A percentile compares a stretch with the other conserved stretches of the same genome.
Evolutionary conservation across 371 early-diverging fungal species (phyloP).

Genomic region (Catenaria anguillulae): DNA sequence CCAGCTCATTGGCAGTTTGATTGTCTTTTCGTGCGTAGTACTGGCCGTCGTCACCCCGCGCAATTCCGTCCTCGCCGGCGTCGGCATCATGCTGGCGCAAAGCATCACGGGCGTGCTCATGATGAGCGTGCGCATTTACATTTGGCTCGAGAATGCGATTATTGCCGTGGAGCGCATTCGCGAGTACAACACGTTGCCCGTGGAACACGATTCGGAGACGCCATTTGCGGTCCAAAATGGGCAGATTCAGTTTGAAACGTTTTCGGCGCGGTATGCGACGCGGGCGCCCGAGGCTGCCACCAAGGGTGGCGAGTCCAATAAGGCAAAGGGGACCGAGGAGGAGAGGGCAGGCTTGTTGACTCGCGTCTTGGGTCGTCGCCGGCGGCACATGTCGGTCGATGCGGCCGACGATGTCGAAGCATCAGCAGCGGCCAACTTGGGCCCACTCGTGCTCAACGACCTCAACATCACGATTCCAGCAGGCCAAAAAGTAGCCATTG

Average conservation of each 20-base stretch:
- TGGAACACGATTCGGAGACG: conserved; percentile 52
- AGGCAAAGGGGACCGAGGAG: conserved; percentile 33
- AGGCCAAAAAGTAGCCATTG: conserved; percentile 55
- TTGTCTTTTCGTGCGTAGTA: not conserved
- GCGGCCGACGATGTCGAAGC: conserved; percentile 29
- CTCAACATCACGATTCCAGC: conserved; percentile 34
- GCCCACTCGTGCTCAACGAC: conserved; percentile 45
- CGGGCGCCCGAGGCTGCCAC: conserved; percentile 10
- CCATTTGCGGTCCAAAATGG: conserved; percentile 32
- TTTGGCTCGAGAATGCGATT: not conserved
- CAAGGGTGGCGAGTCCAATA: conserved; percentile 34
- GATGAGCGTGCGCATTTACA: conserved; percentile 61
- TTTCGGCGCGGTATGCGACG: conserved; percentile 46
- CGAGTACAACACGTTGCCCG: conserved; percentile 40
- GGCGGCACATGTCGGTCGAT: conserved; percentile 20
- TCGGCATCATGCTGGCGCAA: conserved; percentile 71
- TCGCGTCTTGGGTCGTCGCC: too few species aligned
- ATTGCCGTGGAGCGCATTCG: not conserved
- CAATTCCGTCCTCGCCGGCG: conserved; percentile 24
- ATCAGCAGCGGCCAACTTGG: conserved; percentile 34
- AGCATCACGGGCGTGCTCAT: conserved; percentile 75
- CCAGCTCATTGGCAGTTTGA: conserved; percentile 44
- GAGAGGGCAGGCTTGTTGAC: too few species aligned
- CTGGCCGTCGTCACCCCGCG: not conserved
- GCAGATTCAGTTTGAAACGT: conserved; percentile 45